Conservation (phyloP, 2,329 filamentous ascomycete genomes). For the Colletotrichum noveboracense region DNA sequence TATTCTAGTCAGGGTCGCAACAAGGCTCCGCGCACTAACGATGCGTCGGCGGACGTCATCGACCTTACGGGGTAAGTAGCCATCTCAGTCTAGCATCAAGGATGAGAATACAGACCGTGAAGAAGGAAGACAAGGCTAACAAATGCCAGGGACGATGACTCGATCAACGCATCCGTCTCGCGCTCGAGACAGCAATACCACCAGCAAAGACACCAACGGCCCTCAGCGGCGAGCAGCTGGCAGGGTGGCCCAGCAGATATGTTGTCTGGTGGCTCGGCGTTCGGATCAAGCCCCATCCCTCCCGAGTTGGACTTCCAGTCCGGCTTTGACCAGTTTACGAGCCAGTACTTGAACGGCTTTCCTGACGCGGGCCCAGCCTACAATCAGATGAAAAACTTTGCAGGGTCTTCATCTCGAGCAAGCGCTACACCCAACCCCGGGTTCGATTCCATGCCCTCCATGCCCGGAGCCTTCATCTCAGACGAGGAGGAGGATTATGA, state of each 20-base stretch:
- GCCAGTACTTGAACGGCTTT: background rate
- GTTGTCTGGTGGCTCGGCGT: background rate
- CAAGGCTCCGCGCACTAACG: constrained; percentile 16
- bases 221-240: background rate
- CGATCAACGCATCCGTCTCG: constrained; percentile 24
- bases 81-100: background rate
- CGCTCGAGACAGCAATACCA: background rate
- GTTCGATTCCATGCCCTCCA: background rate
- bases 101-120: background rate
- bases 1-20: background rate
- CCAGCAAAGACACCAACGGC: background rate
- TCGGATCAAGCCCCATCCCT: background rate
- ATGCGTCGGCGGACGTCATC: constrained; percentile 33
- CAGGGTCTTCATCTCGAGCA: background rate
- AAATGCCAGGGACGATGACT: constrained; percentile 36
- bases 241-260: background rate
- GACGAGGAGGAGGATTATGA: background rate
- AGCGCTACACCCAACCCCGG: background rate
- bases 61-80: constrained; percentile 46
- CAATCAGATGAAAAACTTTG: background rate
- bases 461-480: constrained; percentile 4
- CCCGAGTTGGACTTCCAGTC: too few relatives aligned
- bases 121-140: constrained; percentile 24
- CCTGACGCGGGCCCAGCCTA: background rate
- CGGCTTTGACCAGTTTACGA: background rate